Evolutionary conservation across 306 rosid genomes (phyloP).

Genomic region (Acacia crassicarpa): DNA sequence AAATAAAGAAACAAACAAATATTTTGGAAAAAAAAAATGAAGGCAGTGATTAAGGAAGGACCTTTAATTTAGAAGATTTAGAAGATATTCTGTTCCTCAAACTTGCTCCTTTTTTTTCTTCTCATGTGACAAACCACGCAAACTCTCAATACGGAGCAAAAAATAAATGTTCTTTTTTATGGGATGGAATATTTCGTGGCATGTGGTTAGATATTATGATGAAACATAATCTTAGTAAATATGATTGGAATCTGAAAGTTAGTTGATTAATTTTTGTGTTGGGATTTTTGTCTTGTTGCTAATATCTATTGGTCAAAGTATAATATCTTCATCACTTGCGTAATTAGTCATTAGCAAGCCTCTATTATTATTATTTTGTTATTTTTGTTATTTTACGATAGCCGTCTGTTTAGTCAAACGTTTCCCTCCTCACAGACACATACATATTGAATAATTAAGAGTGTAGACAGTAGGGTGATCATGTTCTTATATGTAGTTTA

Average conservation of each 20-base stretch:
- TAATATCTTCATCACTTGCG: not conserved
- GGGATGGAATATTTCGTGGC: constrained; percentile 56
- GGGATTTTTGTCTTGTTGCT: constrained; percentile 33
- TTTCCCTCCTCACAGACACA: not conserved
- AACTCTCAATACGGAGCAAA: not conserved
- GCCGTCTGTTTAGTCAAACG: not conserved
- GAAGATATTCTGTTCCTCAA: not conserved
- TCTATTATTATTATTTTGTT: not conserved
- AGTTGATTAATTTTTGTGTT: constrained; percentile 24
- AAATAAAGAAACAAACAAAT: not conserved
- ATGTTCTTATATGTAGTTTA: not conserved
- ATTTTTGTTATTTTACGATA: not conserved
- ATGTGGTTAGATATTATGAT: constrained; percentile 61
- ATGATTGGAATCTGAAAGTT: constrained; percentile 41
- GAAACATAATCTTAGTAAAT: constrained; percentile 45
- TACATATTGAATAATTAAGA: not conserved
- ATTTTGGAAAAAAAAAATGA: not conserved
- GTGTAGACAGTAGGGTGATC: not conserved
- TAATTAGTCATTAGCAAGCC: constrained; percentile 4
- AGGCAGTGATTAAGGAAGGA: not conserved
- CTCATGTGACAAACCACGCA: constrained; percentile 15
- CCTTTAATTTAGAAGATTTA: not conserved
- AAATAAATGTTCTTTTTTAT: constrained; percentile 33
- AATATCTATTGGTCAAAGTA: constrained; percentile 22
- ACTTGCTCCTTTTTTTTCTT: not conserved